Percentiles rank a stretch among this genome's conserved stretches.
Evolutionary conservation across 2,329 filamentous ascomycete species (phyloP).

Genomic region (Fusarium beomiforme): DNA sequence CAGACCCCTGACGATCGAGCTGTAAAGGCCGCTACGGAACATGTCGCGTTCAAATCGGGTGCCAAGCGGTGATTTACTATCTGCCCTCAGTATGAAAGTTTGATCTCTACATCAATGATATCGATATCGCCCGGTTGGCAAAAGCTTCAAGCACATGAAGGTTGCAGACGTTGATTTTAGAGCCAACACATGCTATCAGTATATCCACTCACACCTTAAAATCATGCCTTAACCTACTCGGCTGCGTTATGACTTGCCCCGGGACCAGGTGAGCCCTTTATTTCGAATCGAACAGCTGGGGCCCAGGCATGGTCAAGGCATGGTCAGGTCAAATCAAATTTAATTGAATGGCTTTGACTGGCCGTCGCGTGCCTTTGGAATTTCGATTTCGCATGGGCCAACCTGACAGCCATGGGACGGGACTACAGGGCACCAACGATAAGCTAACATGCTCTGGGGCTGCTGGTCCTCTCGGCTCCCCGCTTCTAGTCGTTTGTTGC

Average conservation of each 20-base stretch:
- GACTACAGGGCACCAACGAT: conserved; percentile 33
- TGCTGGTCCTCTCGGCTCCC: conserved; percentile 33
- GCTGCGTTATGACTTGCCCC: conserved; percentile 22
- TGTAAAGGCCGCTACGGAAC: conserved; percentile 19
- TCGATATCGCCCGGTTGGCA: conserved; percentile 20
- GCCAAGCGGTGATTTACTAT: conserved; percentile 5
- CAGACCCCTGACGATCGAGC: conserved; percentile 33
- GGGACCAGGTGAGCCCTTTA: conserved; percentile 22
- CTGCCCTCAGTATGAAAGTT: conserved; percentile 6
- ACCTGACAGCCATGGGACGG: conserved; percentile 22
- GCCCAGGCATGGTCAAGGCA: background rate
- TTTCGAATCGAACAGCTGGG: conserved; percentile 2
- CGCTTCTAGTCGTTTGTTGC: conserved; percentile 33
- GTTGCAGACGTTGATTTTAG: conserved; percentile 23
- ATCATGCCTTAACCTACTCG: conserved; percentile 16
- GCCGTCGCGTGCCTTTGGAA: conserved; percentile 23
- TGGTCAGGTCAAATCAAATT: conserved; percentile 22
- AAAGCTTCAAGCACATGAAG: conserved; percentile 24
- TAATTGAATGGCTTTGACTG: conserved; percentile 14
- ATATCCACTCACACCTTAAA: conserved; percentile 33
- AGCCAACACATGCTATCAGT: conserved; percentile 15
- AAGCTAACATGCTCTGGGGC: conserved; percentile 34
- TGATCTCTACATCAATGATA: conserved; percentile 11
- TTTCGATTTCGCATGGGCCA: conserved; percentile 27
- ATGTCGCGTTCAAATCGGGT: conserved; percentile 26